Base-by-base conservation (phyloP, 1,284 basidiomycete species). In the Austroboletus niveus region DNA sequence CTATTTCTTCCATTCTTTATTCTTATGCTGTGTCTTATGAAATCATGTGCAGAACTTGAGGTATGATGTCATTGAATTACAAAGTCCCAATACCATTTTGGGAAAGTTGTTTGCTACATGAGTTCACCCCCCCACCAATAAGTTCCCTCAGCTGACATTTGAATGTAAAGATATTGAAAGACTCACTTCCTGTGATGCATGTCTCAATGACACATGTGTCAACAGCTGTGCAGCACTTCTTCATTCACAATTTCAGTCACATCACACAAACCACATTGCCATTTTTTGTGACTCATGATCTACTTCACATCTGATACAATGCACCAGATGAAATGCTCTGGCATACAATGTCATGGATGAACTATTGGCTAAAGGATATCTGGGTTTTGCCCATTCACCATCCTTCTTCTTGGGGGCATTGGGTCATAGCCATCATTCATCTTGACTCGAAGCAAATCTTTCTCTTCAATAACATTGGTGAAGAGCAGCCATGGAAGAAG, bases 161-260 rank as follows among this genome's bases (percentile, higher is more conserved):
- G 42, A 55, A 45, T 8, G 27, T 3, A 45, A 50, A 38, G 48
- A 55, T 4, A 45, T 56, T 8, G 10, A n/a, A 31, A 31, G 5
- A 5, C 30, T 31, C 7, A 31, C 7, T 31, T 31, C 30, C 10
- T 2, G 2, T 1, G 17, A 40, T 2, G 38, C 42, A 5, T 24
- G 17, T 2, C 46, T 60, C 27, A 57, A 58, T 8, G 50, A 60
- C 34, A 45, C 24, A 1, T 60, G 58, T 3, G 34, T 60, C 11
- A 60, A 60, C 3, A 43, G 52, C 1, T 60, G 58, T 10, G 31
- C 51, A 1, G 36, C 48, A 5, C 35, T 58, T 5, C 47, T 58
- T 2, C 35, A 39, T 39, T 47, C 43, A 2, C 42, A 27, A 2
- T 6, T 27, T 31, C 5, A 7, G 7, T 31, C 30, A 10, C 30